These are phyloP conservation scores for Cephaloascus albidus DNA, from an alignment of 805 yeast genomes.

Conservation along the genomic window DNA sequence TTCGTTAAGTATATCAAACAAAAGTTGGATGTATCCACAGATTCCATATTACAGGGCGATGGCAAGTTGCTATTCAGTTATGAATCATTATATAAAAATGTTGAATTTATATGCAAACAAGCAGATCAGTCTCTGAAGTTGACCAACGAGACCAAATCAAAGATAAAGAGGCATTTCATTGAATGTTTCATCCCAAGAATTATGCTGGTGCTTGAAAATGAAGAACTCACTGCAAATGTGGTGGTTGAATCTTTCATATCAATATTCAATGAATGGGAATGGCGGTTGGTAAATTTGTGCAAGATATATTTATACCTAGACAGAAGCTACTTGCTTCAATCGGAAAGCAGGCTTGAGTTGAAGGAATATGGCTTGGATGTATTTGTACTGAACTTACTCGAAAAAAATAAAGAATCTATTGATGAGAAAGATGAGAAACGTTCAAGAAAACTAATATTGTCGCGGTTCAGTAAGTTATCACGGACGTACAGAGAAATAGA, in stretches of 20 bases:
- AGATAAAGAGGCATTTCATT: background rate
- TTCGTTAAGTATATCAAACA: background rate
- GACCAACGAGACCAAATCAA: background rate
- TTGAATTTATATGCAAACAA: slow-evolving; percentile 20
- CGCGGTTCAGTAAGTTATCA: background rate
- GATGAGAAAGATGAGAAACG: slow-evolving; percentile 3
- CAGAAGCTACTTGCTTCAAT: slow-evolving; percentile 21
- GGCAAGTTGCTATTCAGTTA: slow-evolving; percentile 7
- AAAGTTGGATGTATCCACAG: background rate
- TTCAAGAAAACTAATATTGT: background rate
- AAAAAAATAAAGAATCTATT: slow-evolving; percentile 6
- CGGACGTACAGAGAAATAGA: background rate
- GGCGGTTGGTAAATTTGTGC: slow-evolving; percentile 12
- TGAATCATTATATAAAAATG: slow-evolving; percentile 15
- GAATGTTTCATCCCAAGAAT: background rate
- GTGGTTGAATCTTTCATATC: background rate
- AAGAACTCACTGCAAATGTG: too few species aligned
- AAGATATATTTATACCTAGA: slow-evolving; percentile 26
- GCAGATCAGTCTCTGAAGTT: background rate
- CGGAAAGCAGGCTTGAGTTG: slow-evolving; percentile 18
- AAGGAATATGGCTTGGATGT: slow-evolving; percentile 13
- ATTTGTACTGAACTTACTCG: slow-evolving; percentile 7
- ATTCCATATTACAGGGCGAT: background rate
- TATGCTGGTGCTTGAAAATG: too few species aligned
- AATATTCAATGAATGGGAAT: slow-evolving; percentile 14